These are phyloP conservation scores for Anethum foeniculum DNA, from an alignment of 140 eudicot genomes.

Conservation along the genomic window DNA sequence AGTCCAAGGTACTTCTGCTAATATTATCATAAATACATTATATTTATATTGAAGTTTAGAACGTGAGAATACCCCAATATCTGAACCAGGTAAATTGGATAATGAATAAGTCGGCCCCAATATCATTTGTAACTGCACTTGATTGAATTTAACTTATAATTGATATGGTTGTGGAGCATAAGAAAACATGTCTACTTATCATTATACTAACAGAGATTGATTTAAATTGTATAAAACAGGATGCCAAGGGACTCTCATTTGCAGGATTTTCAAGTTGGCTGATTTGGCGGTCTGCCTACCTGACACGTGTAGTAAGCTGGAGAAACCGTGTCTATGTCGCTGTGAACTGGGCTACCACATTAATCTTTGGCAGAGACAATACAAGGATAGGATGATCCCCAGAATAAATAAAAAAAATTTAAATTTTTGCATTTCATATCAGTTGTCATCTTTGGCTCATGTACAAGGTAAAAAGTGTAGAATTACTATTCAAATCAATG, in stretches of 20 bases:
- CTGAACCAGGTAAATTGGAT: not conserved
- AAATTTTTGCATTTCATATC: not conserved
- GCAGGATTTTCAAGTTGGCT: constrained; percentile 92
- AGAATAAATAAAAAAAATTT: not conserved
- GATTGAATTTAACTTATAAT: not conserved
- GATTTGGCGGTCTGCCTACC: constrained; percentile 92
- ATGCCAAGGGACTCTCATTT: constrained; percentile 52
- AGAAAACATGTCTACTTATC: not conserved
- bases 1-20: constrained; percentile 56
- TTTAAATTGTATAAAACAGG: constrained; percentile 30
- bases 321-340: constrained; percentile 86
- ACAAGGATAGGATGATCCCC: constrained; percentile 45
- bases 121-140: not conserved
- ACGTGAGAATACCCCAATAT: not conserved
- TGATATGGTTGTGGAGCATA: not conserved
- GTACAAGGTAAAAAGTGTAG: not conserved
- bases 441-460: not conserved
- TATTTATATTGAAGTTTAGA: not conserved
- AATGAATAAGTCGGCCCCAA: not conserved
- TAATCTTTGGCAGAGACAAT: constrained; percentile 86
- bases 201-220: not conserved
- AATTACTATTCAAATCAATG: not conserved
- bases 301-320: constrained; percentile 92
- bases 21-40: not conserved
- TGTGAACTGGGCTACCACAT: constrained; percentile 86